Percentiles rank a stretch among this genome's conserved stretches.
Conservation (phyloP, 352 stramenopile species). For the Globisporangium canariense region DNA sequence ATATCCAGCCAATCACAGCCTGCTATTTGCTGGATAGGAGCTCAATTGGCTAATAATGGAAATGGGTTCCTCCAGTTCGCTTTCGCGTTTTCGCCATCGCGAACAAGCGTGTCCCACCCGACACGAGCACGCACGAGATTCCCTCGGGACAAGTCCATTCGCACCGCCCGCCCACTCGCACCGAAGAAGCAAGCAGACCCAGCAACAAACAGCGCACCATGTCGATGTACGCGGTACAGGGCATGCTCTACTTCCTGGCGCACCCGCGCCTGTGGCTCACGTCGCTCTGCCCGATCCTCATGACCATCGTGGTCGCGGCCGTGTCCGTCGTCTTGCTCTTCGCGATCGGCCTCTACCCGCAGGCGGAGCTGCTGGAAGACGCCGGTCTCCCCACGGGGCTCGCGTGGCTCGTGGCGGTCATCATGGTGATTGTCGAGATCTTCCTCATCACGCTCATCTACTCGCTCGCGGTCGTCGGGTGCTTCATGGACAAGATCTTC, state of each 20-base stretch:
- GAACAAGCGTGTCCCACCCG: too few species aligned
- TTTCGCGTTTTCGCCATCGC: too few species aligned
- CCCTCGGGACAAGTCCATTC: too few species aligned
- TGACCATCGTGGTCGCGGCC: constrained; percentile 51
- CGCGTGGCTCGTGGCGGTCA: constrained; percentile 53
- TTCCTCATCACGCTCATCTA: constrained; percentile 73
- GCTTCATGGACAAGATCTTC: constrained; percentile 66
- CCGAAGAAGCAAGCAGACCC: background rate
- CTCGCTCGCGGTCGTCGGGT: constrained; percentile 49
- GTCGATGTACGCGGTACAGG: constrained; percentile 52
- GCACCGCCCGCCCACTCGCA: background rate
- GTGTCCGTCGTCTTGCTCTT: constrained; percentile 47
- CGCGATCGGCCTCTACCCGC: constrained; percentile 35
- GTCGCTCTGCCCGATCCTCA: constrained; percentile 50
- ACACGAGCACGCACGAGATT: too few species aligned
- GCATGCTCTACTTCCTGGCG: constrained; percentile 52
- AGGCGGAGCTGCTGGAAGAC: constrained; percentile 39
- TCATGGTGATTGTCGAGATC: constrained; percentile 66
- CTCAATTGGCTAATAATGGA: background rate
- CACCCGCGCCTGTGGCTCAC: constrained; percentile 57
- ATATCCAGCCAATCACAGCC: background rate
- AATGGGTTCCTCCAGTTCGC: background rate
- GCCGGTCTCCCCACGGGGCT: constrained; percentile 33
- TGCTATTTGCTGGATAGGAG: background rate
- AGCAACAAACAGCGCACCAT: constrained; percentile 19